Conservation (phyloP, 2,329 filamentous ascomycete species). For the Grosmannia clavigera region DNA sequence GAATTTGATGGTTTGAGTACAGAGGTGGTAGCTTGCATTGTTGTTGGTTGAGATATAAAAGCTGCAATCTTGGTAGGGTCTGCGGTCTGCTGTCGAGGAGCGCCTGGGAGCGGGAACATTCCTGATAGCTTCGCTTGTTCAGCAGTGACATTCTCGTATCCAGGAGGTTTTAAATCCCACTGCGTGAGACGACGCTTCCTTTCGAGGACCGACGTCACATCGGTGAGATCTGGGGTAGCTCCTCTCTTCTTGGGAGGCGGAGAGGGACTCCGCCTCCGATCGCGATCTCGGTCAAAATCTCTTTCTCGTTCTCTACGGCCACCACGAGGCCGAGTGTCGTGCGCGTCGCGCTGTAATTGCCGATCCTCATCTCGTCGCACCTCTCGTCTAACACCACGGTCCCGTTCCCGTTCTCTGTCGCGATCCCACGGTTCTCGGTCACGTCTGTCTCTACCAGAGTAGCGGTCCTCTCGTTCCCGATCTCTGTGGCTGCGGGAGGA, state of each 20-base stretch:
- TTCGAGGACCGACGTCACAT: conserved; percentile 68
- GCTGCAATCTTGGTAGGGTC: conserved; percentile 88
- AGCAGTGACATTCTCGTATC: conserved; percentile 95
- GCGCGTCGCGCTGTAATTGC: conserved; percentile 17
- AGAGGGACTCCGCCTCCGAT: conserved; percentile 61
- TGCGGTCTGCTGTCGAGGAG: conserved; percentile 88
- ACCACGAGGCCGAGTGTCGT: conserved; percentile 34
- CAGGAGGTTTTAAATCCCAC: conserved; percentile 98
- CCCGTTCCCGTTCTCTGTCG: conserved; percentile 41
- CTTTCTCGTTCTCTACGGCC: conserved; percentile 32
- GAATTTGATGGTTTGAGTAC: conserved; percentile 79
- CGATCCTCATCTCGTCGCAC: conserved; percentile 60
- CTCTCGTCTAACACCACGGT: conserved; percentile 20
- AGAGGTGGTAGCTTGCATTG: conserved; percentile 42
- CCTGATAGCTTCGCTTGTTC: conserved; percentile 97
- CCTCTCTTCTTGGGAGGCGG: conserved; percentile 83
- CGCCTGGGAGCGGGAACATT: conserved; percentile 97
- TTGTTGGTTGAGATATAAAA: conserved; percentile 79
- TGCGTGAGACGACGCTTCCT: conserved; percentile 90
- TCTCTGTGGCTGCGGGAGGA: conserved; percentile 87
- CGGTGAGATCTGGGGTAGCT: conserved; percentile 87
- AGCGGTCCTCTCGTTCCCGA: conserved; percentile 85
- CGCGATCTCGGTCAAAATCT: conserved; percentile 27
- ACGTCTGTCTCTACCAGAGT: conserved; percentile 55
- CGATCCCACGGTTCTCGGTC: conserved; percentile 64